Conservation (phyloP, 371 early-diverging fungal genomes). For the Haplosporangium sp. region DNA sequence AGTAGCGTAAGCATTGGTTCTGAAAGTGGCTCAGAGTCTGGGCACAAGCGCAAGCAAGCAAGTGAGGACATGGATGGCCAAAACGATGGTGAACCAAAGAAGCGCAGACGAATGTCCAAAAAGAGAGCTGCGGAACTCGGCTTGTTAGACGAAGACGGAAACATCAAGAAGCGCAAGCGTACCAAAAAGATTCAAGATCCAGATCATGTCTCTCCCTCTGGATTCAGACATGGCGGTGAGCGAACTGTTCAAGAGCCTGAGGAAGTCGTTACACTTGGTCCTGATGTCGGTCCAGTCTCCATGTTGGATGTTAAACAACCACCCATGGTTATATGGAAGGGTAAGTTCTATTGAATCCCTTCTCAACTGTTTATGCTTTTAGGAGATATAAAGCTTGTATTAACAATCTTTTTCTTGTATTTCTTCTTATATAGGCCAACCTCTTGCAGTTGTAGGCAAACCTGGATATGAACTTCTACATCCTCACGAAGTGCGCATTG, state of each 20-base stretch:
- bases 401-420: constrained; percentile 1
- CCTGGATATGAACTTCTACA: constrained; percentile 60
- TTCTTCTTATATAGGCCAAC: background rate
- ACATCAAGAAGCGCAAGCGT: constrained; percentile 32
- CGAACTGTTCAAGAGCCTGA: constrained; percentile 48
- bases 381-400: background rate
- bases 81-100: constrained; percentile 10
- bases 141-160: constrained; percentile 12
- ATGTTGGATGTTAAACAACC: constrained; percentile 24
- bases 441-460: constrained; percentile 17
- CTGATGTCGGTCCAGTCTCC: constrained; percentile 45
- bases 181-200: constrained; percentile 43
- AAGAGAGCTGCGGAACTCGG: constrained; percentile 33
- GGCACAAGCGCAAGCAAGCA: constrained; percentile 18
- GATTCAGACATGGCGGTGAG: constrained; percentile 51
- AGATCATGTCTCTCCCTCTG: constrained; percentile 37
- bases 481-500: constrained; percentile 69
- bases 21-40: background rate
- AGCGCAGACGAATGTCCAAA: constrained; percentile 35
- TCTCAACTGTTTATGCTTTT: background rate
- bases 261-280: constrained; percentile 20
- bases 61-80: background rate
- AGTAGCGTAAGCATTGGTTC: constrained; percentile 1
- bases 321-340: constrained; percentile 45
- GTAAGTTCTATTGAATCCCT: constrained; percentile 14